Conservation (phyloP, 78 protist genomes). For the Dictyostelium intermedium region DNA sequence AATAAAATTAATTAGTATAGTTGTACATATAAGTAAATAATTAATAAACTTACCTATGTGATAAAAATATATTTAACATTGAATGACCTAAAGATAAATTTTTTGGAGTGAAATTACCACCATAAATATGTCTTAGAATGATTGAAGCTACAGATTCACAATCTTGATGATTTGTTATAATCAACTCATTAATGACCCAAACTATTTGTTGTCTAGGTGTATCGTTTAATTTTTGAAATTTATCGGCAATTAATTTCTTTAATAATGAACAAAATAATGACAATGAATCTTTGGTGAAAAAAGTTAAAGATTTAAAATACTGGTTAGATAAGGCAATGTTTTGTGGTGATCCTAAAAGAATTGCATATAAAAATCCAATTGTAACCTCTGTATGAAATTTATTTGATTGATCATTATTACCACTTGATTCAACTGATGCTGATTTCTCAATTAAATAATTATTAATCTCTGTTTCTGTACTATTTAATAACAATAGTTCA, state of each 20-base stretch:
- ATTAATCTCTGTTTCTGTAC: constrained; percentile 22
- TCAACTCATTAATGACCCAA: constrained; percentile 57
- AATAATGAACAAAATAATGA: constrained; percentile 21
- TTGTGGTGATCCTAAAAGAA: not conserved
- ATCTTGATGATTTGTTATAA: constrained; percentile 35
- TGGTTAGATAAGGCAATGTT: not conserved
- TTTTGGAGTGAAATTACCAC: constrained; percentile 44
- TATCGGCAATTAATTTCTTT: constrained; percentile 31
- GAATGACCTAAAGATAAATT: constrained; percentile 31
- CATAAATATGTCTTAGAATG: constrained; percentile 40
- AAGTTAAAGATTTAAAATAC: constrained; percentile 18
- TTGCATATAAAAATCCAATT: constrained; percentile 33
- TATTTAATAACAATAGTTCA: constrained; percentile 12
- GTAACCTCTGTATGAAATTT: constrained; percentile 51
- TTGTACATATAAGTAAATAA: not conserved
- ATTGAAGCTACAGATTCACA: constrained; percentile 44
- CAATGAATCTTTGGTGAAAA: constrained; percentile 37
- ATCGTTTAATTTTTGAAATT: constrained; percentile 60
- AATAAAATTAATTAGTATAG: not conserved
- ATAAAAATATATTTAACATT: constrained; percentile 7
- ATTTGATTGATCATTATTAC: not conserved
- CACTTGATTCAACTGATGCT: not conserved
- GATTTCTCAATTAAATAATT: not conserved
- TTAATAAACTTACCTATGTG: constrained; percentile 18
- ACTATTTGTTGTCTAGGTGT: constrained; percentile 45